Base-by-base conservation (phyloP, 352 stramenopile species). In the Phytophthora chlamydospora region DNA sequence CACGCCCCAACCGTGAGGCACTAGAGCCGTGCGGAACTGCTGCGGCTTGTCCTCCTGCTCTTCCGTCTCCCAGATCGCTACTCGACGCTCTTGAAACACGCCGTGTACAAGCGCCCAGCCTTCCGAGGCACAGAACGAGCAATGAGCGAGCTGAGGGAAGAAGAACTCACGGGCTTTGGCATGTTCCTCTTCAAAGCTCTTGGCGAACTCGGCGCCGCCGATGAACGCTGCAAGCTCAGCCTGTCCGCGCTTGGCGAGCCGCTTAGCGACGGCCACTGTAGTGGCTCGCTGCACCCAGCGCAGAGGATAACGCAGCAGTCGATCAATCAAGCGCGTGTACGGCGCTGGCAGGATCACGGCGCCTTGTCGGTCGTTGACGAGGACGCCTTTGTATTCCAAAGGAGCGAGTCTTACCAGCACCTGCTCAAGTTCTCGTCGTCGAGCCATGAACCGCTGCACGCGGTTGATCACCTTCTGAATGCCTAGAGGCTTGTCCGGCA, bases 1-100 rank as follows among this genome's bases (percentile, higher is more conserved):
- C 6, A 94, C 80, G 13, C 83, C 85, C 81, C 81, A 94, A 12
- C 85, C 85, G 24, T 94, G 85, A 2, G 85, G 83, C 2, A 94
- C 76, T 16, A 76, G 40, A 16, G 64, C 50, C 16, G 44, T 57
- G 13, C 49, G 44, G 21, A 75, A 67, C 45, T 57, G 66, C 5
- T 66, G 48, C 0, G 38, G 32, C 10, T 56, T 51, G n/a, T 69
- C 44, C 11, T 56, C 49, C 7, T 43, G 29, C 1, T 73, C 46
- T 24, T 52, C 16, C 16, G 21, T 47, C 9, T 31, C 47, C 61
- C 66, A 71, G 2, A 78, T 45, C 0, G 62, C 42, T 38, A 84
- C 49, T 31, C 65, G 74, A 6, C 75, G 68, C 50, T 80, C 76
- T 27, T 84, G 61, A 32, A 91, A 94, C 5, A 94, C 80, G 9